Base-by-base conservation (phyloP, 441 rosid genomes). In the Cnidoscolus chayamansa region DNA sequence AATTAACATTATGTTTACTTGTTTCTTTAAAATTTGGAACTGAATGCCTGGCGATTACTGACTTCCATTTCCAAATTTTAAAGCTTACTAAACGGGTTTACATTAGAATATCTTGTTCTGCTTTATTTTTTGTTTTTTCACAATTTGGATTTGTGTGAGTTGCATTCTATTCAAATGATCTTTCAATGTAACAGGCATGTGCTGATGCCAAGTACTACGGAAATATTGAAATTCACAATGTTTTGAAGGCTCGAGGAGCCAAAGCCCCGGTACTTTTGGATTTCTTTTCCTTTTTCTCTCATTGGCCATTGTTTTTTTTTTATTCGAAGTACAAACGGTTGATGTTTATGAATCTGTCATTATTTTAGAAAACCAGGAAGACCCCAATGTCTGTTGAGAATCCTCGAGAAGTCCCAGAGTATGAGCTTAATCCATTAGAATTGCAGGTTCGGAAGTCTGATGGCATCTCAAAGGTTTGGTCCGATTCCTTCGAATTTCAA, bases 121-220 rank as follows among this genome's bases (percentile, higher is more conserved):
- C 0, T 40, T 40, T 4, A 7, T 40, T 40, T 3, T 40, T 40
- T 35, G 40, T 35, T 40, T 7, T 40, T 13, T 51, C 25, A 4
- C 17, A 16, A 8, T 17, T 53, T 40, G 45, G 63, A 20, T 16
- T 31, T 58, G 59, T 9, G 16, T 16, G 13, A 25, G 25, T 25
- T 25, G 25, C 25, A 25, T 35, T 35, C 40, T 4, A 35, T 35
- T 35, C 4, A 35, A 35, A 17, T 20, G 43, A 30, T 67, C 3
- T 68, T 59, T 43, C 60, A 13, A 72, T 78, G 72, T 63, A 48
- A 79, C 92, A 94, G 98, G 97, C 97, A 62, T 94, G 93, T 84
- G 97, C 90, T 51, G 98, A 94, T 81, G 97, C 98, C 1, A 92
- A 87, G 77, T 89, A 85, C 80, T 94, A 94, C n/a, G 97, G 98